Base-by-base conservation (phyloP, 768 basidiomycete species). In the Panellus pusillus region DNA sequence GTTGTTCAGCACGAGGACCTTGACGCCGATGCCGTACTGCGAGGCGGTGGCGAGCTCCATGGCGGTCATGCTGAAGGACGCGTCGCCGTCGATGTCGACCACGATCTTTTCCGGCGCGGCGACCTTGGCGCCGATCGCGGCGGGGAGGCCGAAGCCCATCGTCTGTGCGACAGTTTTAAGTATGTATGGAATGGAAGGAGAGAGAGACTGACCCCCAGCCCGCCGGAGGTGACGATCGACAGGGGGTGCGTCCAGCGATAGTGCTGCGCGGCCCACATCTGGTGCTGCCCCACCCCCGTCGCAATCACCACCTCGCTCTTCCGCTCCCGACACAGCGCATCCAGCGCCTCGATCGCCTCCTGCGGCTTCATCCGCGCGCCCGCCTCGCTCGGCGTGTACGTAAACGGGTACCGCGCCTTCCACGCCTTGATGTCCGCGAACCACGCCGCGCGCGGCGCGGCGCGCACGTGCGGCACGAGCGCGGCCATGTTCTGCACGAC, bases 241-340 rank as follows among this genome's bases (percentile, higher is more conserved):
- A 15, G 12, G 12, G 97, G 97, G 44, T 87, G 74, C 56, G 74
- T 89, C 95, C 95, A 99, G 54, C 95, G 79, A 73, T 83, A 98
- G 68, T 87, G 79, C 70, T 99, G 97, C 38, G 91, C 92, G 2
- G 96, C 96, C 94, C 93, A 98, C 97, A 98, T 98, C 73, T 99
- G 96, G 74, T 98, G 97, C 69, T 99, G 97, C 8, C 97, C 97
- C 18, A 99, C 97, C 62, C 97, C 97, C 14, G 97, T 99, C 11
- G 92, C 72, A 47, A 99, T 72, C 65, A 99, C 73, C 36, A 97
- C 81, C 19, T 98, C 84, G 52, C 91, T 88, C 74, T 98, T 96
- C 70, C 75, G 81, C 54, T 88, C 78, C 44, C 75, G 76, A n/a
- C 83, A 84, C 74, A 93, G 90, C 48, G 66, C 76, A 65, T 98